Base-by-base conservation (phyloP, 169 alveolate species). In the Plasmodium vinckei region DNA sequence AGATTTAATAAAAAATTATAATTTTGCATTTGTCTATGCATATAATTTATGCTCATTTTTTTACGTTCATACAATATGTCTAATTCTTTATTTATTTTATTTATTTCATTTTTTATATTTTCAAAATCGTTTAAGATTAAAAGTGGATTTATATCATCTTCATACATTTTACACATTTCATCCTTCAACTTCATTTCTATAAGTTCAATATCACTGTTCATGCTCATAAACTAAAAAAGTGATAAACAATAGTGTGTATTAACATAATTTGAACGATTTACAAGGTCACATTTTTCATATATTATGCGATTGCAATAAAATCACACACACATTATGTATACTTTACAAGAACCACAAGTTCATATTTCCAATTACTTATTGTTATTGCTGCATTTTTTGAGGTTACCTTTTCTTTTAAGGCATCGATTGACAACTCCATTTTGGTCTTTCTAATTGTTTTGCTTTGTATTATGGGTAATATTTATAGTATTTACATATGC, bases 1-100 rank as follows among this genome's bases (percentile, higher is more conserved):
- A 82, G 42, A 46, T 67, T 82, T 10, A 68, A 57, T 27, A 82
- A 17, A 21, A 82, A 82, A 42, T 82, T 82, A 12, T 82, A 82
- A 82, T 82, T 82, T 65, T 82, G 90, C 90, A 82, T 67, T 68
- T 82, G 90, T 23, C 90, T 65, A 47, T 82, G 90, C 71, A 82
- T 46, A 59, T 67, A 67, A 4, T 64, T 56, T 54, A 68, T 67
- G 53, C 84, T 54, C 47, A 51, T 51, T 39, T 82, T 82, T 82
- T 82, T 82, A 15, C 65, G 27, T 82, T 60, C 67, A 68, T 82
- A 82, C 47, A 82, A 59, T 17, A n/a, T 59, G 44, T 67, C 57
- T 53, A 82, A 65, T n/a, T 82, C 72, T 27, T 64, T 67, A 17
- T 67, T 54, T 13, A 82, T 82, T 65, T 47, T 82, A 15, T 53